Evolutionary conservation across 257 asterid species (phyloP).

Genomic region (Anisodus acutangulus): DNA sequence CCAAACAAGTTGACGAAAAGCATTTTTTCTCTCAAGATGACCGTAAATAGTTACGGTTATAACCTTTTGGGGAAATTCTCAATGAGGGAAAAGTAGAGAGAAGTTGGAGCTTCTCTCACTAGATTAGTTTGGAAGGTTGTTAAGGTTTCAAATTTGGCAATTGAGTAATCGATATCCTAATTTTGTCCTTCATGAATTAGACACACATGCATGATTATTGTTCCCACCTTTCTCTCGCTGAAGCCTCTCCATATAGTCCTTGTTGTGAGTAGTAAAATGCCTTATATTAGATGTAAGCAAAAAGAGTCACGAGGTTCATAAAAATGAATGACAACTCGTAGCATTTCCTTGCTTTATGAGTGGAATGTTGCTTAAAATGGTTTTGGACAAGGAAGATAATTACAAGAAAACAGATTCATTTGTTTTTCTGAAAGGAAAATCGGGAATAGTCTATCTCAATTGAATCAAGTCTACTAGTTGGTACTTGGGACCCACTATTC

Average conservation of each 20-base stretch:
- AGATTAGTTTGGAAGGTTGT: constrained; percentile 11
- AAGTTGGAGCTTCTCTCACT: background rate
- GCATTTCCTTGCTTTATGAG: background rate
- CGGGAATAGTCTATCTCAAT: background rate
- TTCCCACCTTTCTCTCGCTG: background rate
- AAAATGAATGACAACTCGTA: background rate
- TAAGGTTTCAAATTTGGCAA: background rate
- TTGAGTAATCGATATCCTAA: background rate
- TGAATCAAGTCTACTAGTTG: background rate
- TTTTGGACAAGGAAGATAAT: constrained; percentile 2
- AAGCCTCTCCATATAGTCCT: background rate
- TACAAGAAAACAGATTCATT: background rate
- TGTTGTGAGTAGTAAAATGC: background rate
- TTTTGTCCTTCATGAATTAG: background rate
- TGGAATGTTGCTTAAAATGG: constrained; percentile 16
- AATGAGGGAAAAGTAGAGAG: background rate
- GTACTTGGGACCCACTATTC: constrained; percentile 18
- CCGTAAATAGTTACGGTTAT: background rate
- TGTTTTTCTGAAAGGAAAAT: background rate
- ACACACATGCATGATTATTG: background rate
- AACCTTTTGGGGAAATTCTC: background rate
- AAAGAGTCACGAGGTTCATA: background rate
- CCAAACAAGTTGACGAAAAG: background rate
- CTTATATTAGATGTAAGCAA: background rate
- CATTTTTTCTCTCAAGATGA: constrained; percentile 2